These are phyloP conservation scores for Diospyros kaki DNA, from an alignment of 148 eudicot species.

Conservation along the genomic window DNA sequence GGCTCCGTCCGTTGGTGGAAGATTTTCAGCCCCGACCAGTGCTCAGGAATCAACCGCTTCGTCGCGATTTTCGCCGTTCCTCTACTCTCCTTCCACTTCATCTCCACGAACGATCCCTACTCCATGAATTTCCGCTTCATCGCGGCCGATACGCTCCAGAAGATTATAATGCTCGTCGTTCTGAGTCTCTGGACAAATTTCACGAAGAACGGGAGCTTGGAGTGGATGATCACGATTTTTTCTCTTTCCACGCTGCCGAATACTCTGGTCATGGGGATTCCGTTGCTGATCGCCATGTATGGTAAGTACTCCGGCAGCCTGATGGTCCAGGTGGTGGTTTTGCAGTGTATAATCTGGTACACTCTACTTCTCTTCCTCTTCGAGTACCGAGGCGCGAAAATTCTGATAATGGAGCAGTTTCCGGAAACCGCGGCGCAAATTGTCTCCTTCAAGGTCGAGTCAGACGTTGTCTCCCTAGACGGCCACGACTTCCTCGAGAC, in stretches of 20 bases:
- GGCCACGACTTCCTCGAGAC: constrained; percentile 76
- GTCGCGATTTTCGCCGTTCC: constrained; percentile 84
- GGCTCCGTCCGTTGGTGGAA: constrained; percentile 91
- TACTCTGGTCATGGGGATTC: constrained; percentile 83
- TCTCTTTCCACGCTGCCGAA: constrained; percentile 71
- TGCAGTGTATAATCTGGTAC: constrained; percentile 81
- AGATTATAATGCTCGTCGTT: constrained; percentile 44
- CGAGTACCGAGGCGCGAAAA: constrained; percentile 74
- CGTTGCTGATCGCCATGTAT: constrained; percentile 69
- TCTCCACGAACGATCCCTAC: constrained; percentile 60
- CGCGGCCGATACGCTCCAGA: constrained; percentile 80
- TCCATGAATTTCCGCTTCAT: constrained; percentile 63
- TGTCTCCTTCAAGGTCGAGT: constrained; percentile 73
- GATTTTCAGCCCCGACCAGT: constrained; percentile 79
- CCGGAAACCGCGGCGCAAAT: constrained; percentile 87
- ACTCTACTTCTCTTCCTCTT: constrained; percentile 58
- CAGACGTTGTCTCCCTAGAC: constrained; percentile 77
- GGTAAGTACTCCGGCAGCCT: constrained; percentile 47
- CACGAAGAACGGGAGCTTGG: constrained; percentile 47
- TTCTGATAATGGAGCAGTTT: constrained; percentile 72
- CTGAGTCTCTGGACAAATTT: constrained; percentile 54
- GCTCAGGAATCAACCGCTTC: constrained; percentile 86
- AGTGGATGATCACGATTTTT: constrained; percentile 71
- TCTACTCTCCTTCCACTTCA: constrained; percentile 69
- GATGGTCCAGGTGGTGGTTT: constrained; percentile 74